phyloP scores from a whole-genome alignment of 495 filamentous ascomycete species.

The Talaromyces adpressus region DNA sequence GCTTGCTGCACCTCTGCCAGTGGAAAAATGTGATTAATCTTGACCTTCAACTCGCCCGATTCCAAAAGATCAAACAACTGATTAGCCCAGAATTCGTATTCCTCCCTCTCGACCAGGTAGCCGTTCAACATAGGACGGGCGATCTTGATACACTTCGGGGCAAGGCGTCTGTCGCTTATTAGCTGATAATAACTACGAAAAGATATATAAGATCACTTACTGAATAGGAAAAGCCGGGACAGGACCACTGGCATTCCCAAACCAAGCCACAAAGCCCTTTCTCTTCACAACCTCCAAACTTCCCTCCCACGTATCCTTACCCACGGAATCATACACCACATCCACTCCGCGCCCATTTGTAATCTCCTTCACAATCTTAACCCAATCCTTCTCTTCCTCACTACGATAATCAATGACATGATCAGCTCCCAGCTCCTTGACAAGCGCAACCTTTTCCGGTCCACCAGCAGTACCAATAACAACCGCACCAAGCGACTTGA shows the following conservation, averaged over 20 bases:
- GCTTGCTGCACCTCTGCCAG: slow-evolving; percentile 67
- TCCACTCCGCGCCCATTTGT: slow-evolving; percentile 64
- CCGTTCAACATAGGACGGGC: slow-evolving; percentile 65
- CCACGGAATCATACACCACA: slow-evolving; percentile 86
- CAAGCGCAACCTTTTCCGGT: slow-evolving; percentile 63
- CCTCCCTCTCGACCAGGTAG: slow-evolving; percentile 71
- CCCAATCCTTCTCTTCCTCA: slow-evolving; percentile 60
- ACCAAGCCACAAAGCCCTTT: slow-evolving; percentile 79
- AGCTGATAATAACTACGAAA: not conserved
- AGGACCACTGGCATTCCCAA: slow-evolving; percentile 83
- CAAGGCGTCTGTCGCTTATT: slow-evolving; percentile 36
- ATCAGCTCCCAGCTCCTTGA: slow-evolving; percentile 60
- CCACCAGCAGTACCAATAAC: slow-evolving; percentile 81
- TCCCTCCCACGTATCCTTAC: slow-evolving; percentile 78
- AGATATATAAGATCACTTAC: slow-evolving; percentile 25
- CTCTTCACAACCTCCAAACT: slow-evolving; percentile 69
- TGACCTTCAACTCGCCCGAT: slow-evolving; percentile 61
- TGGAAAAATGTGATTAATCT: slow-evolving; percentile 78
- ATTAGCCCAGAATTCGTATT: slow-evolving; percentile 61
- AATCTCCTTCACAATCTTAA: slow-evolving; percentile 57
- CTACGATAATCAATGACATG: slow-evolving; percentile 64
- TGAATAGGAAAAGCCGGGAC: slow-evolving; percentile 68
- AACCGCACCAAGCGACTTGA: slow-evolving; percentile 64
- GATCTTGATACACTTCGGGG: slow-evolving; percentile 74
- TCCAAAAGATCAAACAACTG: slow-evolving; percentile 69